A percentile compares a stretch with the other conserved stretches of the same genome.
Evolutionary conservation across 1,284 basidiomycete species (phyloP).

Genomic region (Heterobasidion parviporum): DNA sequence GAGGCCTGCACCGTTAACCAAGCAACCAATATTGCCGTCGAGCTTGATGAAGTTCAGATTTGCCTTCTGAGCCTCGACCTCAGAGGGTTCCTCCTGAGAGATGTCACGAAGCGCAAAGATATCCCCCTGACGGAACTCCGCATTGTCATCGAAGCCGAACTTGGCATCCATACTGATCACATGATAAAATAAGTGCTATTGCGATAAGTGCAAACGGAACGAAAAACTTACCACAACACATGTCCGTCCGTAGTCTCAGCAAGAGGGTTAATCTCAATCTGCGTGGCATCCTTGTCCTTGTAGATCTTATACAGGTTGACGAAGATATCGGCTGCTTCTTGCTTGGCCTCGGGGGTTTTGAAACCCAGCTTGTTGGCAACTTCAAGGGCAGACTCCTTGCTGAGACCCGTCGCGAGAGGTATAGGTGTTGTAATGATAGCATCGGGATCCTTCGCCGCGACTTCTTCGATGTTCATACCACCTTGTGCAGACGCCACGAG

Average conservation of each 20-base stretch:
- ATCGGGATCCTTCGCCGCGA: constrained; percentile 92
- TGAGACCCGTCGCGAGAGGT: constrained; percentile 80
- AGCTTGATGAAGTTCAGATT: constrained; percentile 99
- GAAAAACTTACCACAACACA: constrained; percentile 74
- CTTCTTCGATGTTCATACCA: constrained; percentile 99
- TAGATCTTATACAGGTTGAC: constrained; percentile 94
- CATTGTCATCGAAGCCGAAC: constrained; percentile 99
- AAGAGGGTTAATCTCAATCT: constrained; percentile 99
- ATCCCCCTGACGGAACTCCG: constrained; percentile 94
- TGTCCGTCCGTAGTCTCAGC: constrained; percentile 91
- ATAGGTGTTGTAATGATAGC: constrained; percentile 97
- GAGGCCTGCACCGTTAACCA: constrained; percentile 98
- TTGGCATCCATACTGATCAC: constrained; percentile 95
- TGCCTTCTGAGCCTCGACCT: constrained; percentile 92
- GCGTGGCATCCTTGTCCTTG: constrained; percentile 98
- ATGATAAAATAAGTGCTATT: background rate
- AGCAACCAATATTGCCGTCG: constrained; percentile 94
- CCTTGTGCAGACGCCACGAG: constrained; percentile 92
- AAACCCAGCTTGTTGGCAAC: constrained; percentile 93
- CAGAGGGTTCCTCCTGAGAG: constrained; percentile 93
- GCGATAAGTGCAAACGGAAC: background rate
- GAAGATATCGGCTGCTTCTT: constrained; percentile 90
- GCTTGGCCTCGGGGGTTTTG: constrained; percentile 62
- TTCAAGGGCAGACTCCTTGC: constrained; percentile 62
- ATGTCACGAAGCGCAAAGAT: constrained; percentile 88